These are phyloP conservation scores for Lineolata rhizophorae DNA, from an alignment of 495 filamentous ascomycete species.

Conservation along the genomic window DNA sequence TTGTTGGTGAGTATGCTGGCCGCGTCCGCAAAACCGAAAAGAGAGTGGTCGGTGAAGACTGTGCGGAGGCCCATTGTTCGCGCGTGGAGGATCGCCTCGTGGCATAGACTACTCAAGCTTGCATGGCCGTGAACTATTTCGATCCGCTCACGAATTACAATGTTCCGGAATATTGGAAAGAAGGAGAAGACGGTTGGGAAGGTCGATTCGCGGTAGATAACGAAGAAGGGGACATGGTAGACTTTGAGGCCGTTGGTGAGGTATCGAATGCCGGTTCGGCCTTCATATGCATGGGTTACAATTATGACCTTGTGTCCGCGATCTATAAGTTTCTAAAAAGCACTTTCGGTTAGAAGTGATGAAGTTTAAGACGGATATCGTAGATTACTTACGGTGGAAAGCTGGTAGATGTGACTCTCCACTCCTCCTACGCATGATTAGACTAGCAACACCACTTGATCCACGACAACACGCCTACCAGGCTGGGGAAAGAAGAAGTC, in stretches of 20 bases:
- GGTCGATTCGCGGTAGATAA: slow-evolving; percentile 87
- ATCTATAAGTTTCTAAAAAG: slow-evolving; percentile 59
- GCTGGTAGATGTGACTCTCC: slow-evolving; percentile 95
- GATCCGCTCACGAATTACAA: slow-evolving; percentile 78
- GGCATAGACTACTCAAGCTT: slow-evolving; percentile 75
- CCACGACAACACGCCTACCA: slow-evolving; percentile 22
- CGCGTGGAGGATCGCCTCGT: slow-evolving; percentile 86
- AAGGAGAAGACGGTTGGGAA: slow-evolving; percentile 97
- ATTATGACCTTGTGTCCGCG: slow-evolving; percentile 95
- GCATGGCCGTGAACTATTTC: slow-evolving; percentile 95
- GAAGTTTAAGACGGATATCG: not conserved
- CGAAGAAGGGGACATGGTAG: slow-evolving; percentile 87
- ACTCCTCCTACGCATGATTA: slow-evolving; percentile 68
- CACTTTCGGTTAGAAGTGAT: not conserved
- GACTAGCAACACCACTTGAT: slow-evolving; percentile 2
- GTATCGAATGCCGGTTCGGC: slow-evolving; percentile 82
- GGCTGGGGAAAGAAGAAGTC: slow-evolving; percentile 99
- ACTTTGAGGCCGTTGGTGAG: slow-evolving; percentile 96
- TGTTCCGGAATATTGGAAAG: slow-evolving; percentile 91
- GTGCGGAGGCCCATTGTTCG: slow-evolving; percentile 90
- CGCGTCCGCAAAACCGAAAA: slow-evolving; percentile 94
- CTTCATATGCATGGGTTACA: slow-evolving; percentile 89
- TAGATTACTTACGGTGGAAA: slow-evolving; percentile 45
- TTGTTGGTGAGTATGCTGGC: slow-evolving; percentile 94
- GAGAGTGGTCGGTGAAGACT: slow-evolving; percentile 93